Evolutionary conservation across 805 yeast genomes (phyloP), one percentile per base, ranked within the genome.

Genomic region (Starmera caribaea): DNA sequence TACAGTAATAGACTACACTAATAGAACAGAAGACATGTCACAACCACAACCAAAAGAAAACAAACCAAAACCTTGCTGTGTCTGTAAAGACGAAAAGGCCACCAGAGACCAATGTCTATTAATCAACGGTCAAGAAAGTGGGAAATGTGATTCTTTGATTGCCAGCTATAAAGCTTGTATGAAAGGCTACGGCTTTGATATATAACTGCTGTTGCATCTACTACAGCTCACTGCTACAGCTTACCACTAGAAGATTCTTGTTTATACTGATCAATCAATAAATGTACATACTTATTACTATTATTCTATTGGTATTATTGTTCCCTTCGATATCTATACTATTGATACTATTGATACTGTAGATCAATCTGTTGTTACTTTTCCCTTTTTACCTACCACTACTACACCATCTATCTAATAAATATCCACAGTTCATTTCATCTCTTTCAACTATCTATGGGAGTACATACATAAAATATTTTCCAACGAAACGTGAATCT

Each of bases 31-130:
- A 16, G n/a, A 16, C 5, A 42, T 39, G 42, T 36, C 45, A 11
- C 41, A 42, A 38, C 49, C 54, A 44, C 45, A 32, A 10, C 37
- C 28, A 37, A 41, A 41, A 27, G 32, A 39, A 38, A 30, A 45
- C 31, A 81, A 86, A 57, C 95, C 95, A 47, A 90, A 89, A 65
- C 97, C 98, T 43, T 90, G 98, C 63, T 90, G 97, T 57, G 97
- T 90, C 16, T 92, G 97, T 62, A 74, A 80, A 50, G 83, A 82
- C 29, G 87, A 87, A 55, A 87, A 87, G 63, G 72, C 81, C 44
- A 59, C 65, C 17, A 74, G 97, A 55, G 98, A 90, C 54, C 89
- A 88, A 54, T 92, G 97, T 58, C 65, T 90, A 41, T 70, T 90
- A 46, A 63, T 75, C 49, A 78, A 84, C 51, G 96, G 96, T 36